Evolutionary conservation across 2,329 filamentous ascomycete genomes (phyloP), one percentile per base, ranked within the genome.

Genomic region (Colletotrichum sp.): DNA sequence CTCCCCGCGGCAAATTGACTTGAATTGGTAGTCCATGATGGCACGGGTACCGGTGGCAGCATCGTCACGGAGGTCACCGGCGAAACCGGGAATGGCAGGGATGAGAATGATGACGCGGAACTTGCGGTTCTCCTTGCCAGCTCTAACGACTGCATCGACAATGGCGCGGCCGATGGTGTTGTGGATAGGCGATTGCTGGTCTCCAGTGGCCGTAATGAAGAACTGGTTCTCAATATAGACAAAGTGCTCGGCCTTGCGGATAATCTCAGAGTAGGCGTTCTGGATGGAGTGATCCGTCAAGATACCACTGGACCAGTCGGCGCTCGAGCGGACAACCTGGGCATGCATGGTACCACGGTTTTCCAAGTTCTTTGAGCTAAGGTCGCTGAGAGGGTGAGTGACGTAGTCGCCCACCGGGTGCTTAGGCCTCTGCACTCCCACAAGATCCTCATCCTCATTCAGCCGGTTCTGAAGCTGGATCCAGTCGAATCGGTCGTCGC

Each of bases 211-310:
- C 2, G 96, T 98, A 82, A 98, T 98, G 88, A 99, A 99, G 87
- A 99, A 99, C 81, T 99, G 97, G 81, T 99, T 99, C 84, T 99
- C 97, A 76, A 99, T 98, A 86, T 99, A 99, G 28, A 99, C 94
- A 79, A 92, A 98, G 82, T 99, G 96, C 84, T 98, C 88, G 0
- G 96, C 96, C 67, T 95, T 95, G 67, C 93, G 89, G 80, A 99
- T 99, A 34, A 98, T 87, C 78, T 98, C 95, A 74, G 88, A 89
- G 82, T 98, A 98, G 0, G 96, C 95, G 80, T 95, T 98, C 79
- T 97, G 95, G 74, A 98, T 98, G 66, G 93, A 96, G 79, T 95
- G 93, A 76, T 98, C 96, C 0, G 89, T 92, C 57, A 98, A 84
- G 75, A 98, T 97, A 5, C 96, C 96, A 81, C 94, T 98, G 18